Base-by-base conservation (phyloP, 2,329 filamentous ascomycete species). In the Trichoderma asperellum region DNA sequence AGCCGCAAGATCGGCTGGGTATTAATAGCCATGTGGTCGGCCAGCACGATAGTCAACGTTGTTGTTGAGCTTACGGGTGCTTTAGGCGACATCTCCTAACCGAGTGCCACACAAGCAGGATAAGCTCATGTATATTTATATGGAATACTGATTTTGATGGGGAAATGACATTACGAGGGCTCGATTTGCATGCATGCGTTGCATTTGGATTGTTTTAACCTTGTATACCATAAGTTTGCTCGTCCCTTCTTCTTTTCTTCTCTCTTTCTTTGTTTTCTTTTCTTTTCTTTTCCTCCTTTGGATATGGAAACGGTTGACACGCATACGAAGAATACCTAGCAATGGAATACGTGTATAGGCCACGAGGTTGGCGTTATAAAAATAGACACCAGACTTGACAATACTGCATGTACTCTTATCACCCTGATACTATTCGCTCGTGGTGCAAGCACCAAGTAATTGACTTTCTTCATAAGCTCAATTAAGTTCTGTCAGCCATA, bases 1-100 rank as follows among this genome's bases (percentile, higher is more conserved):
- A 94, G 89, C 77, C 87, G 90, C 65, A 90, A 85, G 79, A 93
- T 99, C 74, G 96, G 96, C 16, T 92, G 89, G 85, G 88, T 88
- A 0, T 79, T 98, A 74, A 91, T 99, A 74, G 85, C 82, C 11
- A 80, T 98, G 21, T 99, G 96, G 96, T 84, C 82, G 14, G 79
- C 93, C 32, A 94, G 92, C 76, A 98, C 95, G 0, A 76, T 92
- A 40, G 83, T 90, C 27, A 99, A 98, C 80, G 87, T 99, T 2
- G 83, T 91, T 55, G 87, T 96, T 18, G 96, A 99, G 80, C 75
- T 95, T 55, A 87, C 84, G 14, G 89, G 89, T 5, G 76, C 81
- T 8, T 88, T 83, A 81, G 76, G 75, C 32, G 74, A 77, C 40
- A 73, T 68, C n/a, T 56, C 63, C 6, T 67, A 18, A 34, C 11